These are phyloP conservation scores for Westerdykella sp. DNA, from an alignment of 2,329 filamentous ascomycete genomes.

Conservation along the genomic window DNA sequence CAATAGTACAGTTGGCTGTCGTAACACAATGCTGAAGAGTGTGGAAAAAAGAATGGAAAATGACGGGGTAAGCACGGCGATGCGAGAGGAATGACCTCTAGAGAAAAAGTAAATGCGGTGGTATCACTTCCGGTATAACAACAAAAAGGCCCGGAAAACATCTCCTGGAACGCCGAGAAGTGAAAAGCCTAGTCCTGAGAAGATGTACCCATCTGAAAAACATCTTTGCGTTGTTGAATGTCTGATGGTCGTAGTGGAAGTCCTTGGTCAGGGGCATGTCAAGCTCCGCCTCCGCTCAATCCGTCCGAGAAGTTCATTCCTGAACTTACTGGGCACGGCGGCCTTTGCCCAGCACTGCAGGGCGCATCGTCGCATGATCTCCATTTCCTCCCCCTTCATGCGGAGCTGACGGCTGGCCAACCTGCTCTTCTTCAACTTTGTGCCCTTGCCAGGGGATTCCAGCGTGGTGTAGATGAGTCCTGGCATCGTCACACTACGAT, in stretches of 20 bases:
- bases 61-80: too few relatives aligned
- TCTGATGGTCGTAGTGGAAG: background rate
- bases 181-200: too few relatives aligned
- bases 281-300: constrained; percentile 22
- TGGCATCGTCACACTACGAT: constrained; percentile 18
- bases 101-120: too few relatives aligned
- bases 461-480: constrained; percentile 1
- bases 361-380: constrained; percentile 39
- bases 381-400: constrained; percentile 40
- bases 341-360: constrained; percentile 40
- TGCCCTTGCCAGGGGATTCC: constrained; percentile 12
- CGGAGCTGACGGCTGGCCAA: constrained; percentile 43
- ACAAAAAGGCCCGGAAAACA: too few relatives aligned
- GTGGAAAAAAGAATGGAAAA: too few relatives aligned
- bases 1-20: too few relatives aligned
- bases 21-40: too few relatives aligned
- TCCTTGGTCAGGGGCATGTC: constrained; percentile 22
- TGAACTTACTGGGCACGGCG: constrained; percentile 20
- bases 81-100: too few relatives aligned
- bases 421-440: constrained; percentile 34
- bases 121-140: too few relatives aligned
- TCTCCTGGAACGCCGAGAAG: too few relatives aligned
- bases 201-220: too few relatives aligned
- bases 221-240: background rate
- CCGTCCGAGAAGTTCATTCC: constrained; percentile 16